A percentile compares a stretch with the other conserved stretches of the same genome.
Conservation (phyloP, 768 basidiomycete genomes). For the Collybia sp. region DNA sequence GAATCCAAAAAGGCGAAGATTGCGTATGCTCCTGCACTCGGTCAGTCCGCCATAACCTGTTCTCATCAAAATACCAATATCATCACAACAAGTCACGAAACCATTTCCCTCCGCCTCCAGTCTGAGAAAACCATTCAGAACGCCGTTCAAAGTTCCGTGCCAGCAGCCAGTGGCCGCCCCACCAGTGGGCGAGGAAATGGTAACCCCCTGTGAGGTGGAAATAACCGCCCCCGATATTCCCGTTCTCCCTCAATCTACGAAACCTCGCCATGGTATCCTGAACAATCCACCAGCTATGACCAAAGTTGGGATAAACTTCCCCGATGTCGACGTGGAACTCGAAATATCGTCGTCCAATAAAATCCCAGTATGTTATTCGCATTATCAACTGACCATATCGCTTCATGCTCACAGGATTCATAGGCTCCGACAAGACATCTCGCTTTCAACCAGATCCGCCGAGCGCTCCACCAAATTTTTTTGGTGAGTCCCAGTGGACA, state of each 20-base stretch:
- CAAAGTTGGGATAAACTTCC: constrained; percentile 13
- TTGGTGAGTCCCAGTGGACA: constrained; percentile 14
- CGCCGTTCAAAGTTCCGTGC: constrained; percentile 26
- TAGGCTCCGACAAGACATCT: constrained; percentile 31
- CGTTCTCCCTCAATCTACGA: neutral
- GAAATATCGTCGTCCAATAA: constrained; percentile 37
- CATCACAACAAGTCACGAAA: constrained; percentile 35
- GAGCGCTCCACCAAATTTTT: constrained; percentile 32
- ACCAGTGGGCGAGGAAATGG: neutral
- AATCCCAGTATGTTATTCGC: constrained; percentile 26
- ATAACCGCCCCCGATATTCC: neutral
- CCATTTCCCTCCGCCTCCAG: constrained; percentile 34
- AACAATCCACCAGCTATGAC: neutral
- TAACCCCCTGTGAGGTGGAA: too few species aligned
- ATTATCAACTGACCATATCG: neutral
- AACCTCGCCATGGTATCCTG: neutral
- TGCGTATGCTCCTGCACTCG: constrained; percentile 23
- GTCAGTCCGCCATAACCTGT: constrained; percentile 13
- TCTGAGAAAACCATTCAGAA: constrained; percentile 46
- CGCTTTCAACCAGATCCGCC: constrained; percentile 33
- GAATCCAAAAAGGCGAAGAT: constrained; percentile 29
- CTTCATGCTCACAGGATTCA: neutral
- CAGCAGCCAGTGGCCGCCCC: constrained; percentile 10
- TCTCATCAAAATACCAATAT: neutral
- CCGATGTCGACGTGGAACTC: constrained; percentile 27